Evolutionary conservation across 2,329 filamentous ascomycete species (phyloP).

Genomic region (Dactylellina haptotyla): DNA sequence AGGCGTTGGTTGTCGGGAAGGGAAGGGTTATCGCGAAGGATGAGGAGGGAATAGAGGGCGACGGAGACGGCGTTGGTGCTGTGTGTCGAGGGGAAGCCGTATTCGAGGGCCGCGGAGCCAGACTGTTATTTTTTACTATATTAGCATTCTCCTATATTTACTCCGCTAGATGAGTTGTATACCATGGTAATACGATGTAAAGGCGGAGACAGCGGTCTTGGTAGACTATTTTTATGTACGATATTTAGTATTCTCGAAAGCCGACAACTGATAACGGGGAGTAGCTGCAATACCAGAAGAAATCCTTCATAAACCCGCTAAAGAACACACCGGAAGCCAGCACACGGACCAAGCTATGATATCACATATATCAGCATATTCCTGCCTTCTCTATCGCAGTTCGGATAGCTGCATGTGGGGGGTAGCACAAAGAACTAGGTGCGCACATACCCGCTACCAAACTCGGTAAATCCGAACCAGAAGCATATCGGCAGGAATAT

Average conservation of each 20-base stretch:
- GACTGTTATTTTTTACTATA: conserved; percentile 64
- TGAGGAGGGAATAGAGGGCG: conserved; percentile 81
- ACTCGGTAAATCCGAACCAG: conserved; percentile 88
- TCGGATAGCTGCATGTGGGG: conserved; percentile 18
- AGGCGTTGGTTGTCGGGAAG: conserved; percentile 69
- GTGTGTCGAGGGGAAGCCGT: conserved; percentile 96
- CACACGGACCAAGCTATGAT: conserved; percentile 69
- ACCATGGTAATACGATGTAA: conserved; percentile 91
- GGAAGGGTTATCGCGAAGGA: conserved; percentile 71
- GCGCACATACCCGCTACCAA: conserved; percentile 89
- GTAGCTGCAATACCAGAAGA: conserved; percentile 71
- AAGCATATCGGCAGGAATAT: conserved; percentile 91
- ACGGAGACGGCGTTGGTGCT: conserved; percentile 97
- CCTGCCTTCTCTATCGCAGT: conserved; percentile 48
- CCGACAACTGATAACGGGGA: neutral
- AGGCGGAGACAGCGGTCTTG: conserved; percentile 88
- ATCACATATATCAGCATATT: conserved; percentile 54
- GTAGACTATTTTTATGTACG: conserved; percentile 66
- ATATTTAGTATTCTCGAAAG: neutral
- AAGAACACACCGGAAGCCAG: conserved; percentile 82
- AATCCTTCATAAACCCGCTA: conserved; percentile 93
- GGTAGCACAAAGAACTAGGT: no score
- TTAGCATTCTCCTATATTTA: neutral
- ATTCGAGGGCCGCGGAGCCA: conserved; percentile 91
- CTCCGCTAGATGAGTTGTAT: neutral